Evolutionary conservation across 164 flowering plant genomes (phyloP), one percentile per base, ranked within the genome.

Genomic region (Brasenia schreberi): DNA sequence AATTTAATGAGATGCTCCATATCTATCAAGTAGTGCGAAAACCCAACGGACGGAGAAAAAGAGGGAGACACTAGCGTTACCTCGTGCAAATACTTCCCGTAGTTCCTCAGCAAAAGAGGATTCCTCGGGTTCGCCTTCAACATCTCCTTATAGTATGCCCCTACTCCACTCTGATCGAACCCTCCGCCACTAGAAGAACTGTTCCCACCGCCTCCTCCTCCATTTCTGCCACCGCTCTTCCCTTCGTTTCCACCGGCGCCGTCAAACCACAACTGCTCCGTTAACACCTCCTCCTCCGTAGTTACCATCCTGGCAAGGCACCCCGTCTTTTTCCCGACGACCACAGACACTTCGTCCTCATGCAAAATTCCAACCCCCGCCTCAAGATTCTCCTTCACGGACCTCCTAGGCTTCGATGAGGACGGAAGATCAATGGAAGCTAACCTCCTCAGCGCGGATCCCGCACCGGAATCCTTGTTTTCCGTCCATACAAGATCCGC

Each of bases 81-180:
- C 94, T 92, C 88, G 58, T 89, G 87, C 74, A 92, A 80, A 77
- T 73, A 92, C 39, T 74, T 86, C 19, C 81, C 98, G 71, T 92
- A 92, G 68, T 92, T 92, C 69, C 90, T 74, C 39, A 89, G 68
- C 9, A 92, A 74, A 42, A 92, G 83, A 16, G 89, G 69, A 75
- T 89, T 80, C 0, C 69, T 77, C 14, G 98, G 96, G 66, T 84
- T 77, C 12, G 76, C 72, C 71, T 81, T 83, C 78, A 91, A 67
- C 87, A 86, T 82, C 68, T 84, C 71, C 18, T 66, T 19, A 66
- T 91, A 91, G 70, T 89, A 83, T 19, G 70, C 85, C 0, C 84
- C 86, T 59, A 91, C 78, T 63, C 76, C 71, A n/a, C 72, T 70
- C 76, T 66, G 62, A 64, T 83, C 81, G 12, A 65, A 73, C 18